Evolutionary conservation across 331 rosid species (phyloP), one percentile per base, ranked within the genome.

Genomic region (Malus hybrid): DNA sequence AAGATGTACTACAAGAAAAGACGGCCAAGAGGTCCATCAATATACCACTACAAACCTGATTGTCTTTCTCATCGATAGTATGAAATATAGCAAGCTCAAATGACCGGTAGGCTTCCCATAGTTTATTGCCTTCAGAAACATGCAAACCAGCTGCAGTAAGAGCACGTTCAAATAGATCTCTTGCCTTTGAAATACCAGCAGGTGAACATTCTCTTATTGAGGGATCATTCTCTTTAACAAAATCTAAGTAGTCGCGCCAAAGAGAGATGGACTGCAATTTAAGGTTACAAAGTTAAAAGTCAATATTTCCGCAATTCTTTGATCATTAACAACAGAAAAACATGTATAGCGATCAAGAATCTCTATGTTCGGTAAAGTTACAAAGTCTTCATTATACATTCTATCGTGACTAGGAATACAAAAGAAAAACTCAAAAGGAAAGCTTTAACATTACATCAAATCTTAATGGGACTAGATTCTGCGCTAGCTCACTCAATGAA

Each of bases 71-170:
- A 68, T 85, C 83, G 7, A 87, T 68, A 55, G 89, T 71, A 33
- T 75, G 80, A 68, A 81, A 79, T 70, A 92, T 75, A 65, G 92
- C 84, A 81, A 78, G 91, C 86, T 94, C 97, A 75, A 82, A 94
- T 58, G 84, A 73, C 76, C 93, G 83, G 84, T 87, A 94, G 63
- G 89, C 87, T 76, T 90, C 92, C 99, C 99, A 94, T 81, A 94
- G 77, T 77, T 79, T 85, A 78, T 64, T 80, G 30, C 97, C 99
- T 76, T 94, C 86, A 2, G 88, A 55, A 76, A 94, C 82, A 85
- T 92, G 97, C 92, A 94, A 80, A 76, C 99, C 97, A 66, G 84
- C 86, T 16, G 97, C 96, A 30, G 96, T 86, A 78, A 94, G 93
- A 60, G 97, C 97, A 56, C 79, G 83, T 77, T 94, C 97, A 82